Base-by-base conservation (phyloP, 495 filamentous ascomycete genomes). In the Neurospora africana region DNA sequence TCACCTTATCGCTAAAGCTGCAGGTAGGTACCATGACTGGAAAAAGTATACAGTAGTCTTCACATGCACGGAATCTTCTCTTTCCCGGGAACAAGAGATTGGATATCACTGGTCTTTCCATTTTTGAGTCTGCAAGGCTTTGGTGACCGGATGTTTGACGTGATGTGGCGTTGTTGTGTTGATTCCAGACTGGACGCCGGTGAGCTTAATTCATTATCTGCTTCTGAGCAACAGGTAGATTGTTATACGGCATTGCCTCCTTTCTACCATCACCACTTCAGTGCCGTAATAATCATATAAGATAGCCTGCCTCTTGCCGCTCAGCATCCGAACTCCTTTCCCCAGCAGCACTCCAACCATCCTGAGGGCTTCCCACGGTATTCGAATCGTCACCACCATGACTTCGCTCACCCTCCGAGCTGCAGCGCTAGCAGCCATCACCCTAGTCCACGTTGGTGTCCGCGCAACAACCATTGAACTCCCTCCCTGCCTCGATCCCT, bases 401-500 rank as follows among this genome's bases (percentile, higher is more conserved):
- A 43, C 77, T 65, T 47, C 70, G 33, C 38, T 78, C 47, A 70
- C 43, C 68, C 72, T 53, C 23, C 75, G 80, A 76, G 72, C 78
- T 67, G 76, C 71, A 65, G 74, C 77, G 70, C 69, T 83, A 68
- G 81, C 79, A 70, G 79, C 78, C 19, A 75, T 81, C 43, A 72
- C 79, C 21, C 19, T 82, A 17, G 68, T 81, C 68, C 73, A 76
- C 41, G 21, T 17, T 7, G 73, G 68, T 39, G 79, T 76, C 69
- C 76, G 76, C 58, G 82, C 82, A 69, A 78, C 75, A 72, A 78
- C 81, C 11, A 78, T 79, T 40, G 75, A 81, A 40, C 78, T 82
- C 1, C 84, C 86, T 41, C 76, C 80, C 35, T 82, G 81, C 69
- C 75, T 81, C 2, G 75, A 79, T 8, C 77, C 81, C 44, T 88